Percentiles rank a stretch among this genome's conserved stretches.
These are phyloP conservation scores for Nicotiana paniculata DNA, from an alignment of 257 asterid species.

Conservation along the genomic window DNA sequence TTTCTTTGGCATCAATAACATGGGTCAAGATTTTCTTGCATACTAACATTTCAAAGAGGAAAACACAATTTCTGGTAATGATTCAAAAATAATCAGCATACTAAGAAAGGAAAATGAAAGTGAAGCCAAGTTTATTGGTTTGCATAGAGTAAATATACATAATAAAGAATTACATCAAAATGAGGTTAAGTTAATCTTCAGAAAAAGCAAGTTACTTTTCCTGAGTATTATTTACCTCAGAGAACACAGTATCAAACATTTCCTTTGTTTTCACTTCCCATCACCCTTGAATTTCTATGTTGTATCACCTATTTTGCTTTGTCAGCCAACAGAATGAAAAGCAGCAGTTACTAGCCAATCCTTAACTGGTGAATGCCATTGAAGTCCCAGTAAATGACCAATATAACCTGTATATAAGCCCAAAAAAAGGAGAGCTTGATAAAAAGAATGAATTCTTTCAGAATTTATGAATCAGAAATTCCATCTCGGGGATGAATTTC, in stretches of 20 bases:
- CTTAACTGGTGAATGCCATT: background rate
- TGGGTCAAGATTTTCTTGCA: background rate
- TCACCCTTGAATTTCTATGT: background rate
- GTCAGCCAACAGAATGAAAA: background rate
- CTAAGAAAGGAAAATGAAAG: background rate
- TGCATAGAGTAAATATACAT: background rate
- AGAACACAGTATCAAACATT: background rate
- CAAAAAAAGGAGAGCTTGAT: background rate
- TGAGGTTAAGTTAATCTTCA: background rate
- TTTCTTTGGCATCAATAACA: background rate
- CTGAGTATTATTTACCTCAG: background rate
- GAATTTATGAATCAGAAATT: conserved; percentile 28
- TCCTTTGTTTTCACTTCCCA: background rate
- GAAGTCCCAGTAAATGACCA: background rate
- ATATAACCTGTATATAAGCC: background rate
- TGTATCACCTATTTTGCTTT: background rate
- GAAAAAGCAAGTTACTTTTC: conserved; percentile 3
- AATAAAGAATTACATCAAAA: background rate
- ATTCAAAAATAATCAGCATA: background rate
- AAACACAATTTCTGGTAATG: background rate
- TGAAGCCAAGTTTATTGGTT: background rate
- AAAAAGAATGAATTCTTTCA: background rate
- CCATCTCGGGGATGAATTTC: conserved; percentile 90
- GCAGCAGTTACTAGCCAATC: background rate
- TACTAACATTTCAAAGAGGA: background rate